phyloP scores from a whole-genome alignment of 768 basidiomycete genomes.

The Serendipita indica region DNA sequence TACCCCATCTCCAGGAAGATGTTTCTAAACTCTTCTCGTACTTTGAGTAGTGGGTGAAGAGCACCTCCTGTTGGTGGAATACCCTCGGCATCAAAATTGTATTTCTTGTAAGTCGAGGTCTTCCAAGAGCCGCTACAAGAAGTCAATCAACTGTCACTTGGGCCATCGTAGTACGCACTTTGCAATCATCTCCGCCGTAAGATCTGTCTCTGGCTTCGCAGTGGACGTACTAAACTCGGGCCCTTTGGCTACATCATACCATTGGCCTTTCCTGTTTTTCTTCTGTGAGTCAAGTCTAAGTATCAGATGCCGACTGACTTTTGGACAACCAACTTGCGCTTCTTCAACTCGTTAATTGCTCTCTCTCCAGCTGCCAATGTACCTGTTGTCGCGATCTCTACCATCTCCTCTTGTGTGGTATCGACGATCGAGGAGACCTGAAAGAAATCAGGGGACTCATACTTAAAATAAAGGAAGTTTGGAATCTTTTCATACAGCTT shows the following conservation, averaged over 20 bases:
- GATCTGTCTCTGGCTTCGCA: constrained; percentile 87
- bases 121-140: constrained; percentile 89
- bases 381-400: constrained; percentile 58
- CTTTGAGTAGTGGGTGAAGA: constrained; percentile 90
- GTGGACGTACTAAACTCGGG: constrained; percentile 76
- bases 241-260: constrained; percentile 84
- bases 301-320: constrained; percentile 35
- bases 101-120: constrained; percentile 85
- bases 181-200: constrained; percentile 87
- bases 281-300: constrained; percentile 10
- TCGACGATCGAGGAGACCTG: constrained; percentile 59
- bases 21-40: constrained; percentile 90
- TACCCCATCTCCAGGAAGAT: constrained; percentile 99
- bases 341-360: constrained; percentile 69
- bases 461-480: too few species aligned
- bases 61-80: constrained; percentile 80
- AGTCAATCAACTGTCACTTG: constrained; percentile 5
- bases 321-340: constrained; percentile 77
- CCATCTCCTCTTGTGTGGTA: constrained; percentile 55
- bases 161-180: constrained; percentile 41
- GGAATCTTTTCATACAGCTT: constrained; percentile 44
- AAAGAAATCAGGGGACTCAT: neutral
- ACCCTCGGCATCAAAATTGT: constrained; percentile 97
- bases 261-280: constrained; percentile 70
- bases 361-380: constrained; percentile 65